These are phyloP conservation scores for Delphinella strobiligena DNA, from an alignment of 2,329 filamentous ascomycete genomes.

Conservation along the genomic window DNA sequence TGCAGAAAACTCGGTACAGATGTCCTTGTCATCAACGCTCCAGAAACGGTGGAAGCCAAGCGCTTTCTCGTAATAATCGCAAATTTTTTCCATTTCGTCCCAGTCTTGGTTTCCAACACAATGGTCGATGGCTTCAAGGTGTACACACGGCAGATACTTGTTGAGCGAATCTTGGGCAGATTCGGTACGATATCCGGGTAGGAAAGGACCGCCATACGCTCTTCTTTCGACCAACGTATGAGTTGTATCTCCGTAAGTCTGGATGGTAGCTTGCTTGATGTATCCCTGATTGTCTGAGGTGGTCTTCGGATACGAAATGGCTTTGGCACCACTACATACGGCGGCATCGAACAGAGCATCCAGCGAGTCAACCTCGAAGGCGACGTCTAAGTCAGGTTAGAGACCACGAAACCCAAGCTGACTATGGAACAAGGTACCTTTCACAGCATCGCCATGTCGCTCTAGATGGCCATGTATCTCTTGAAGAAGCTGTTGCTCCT, in stretches of 20 bases:
- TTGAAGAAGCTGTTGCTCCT: slow-evolving; percentile 53
- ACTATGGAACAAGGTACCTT: slow-evolving; percentile 28
- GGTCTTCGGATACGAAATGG: slow-evolving; percentile 49
- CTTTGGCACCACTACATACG: slow-evolving; percentile 49
- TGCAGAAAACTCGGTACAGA: slow-evolving; percentile 85
- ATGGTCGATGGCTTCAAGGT: slow-evolving; percentile 74
- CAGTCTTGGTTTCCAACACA: slow-evolving; percentile 96
- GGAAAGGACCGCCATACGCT: slow-evolving; percentile 62
- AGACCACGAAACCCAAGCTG: background rate
- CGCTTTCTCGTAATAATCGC: slow-evolving; percentile 69
- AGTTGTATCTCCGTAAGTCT: slow-evolving; percentile 89
- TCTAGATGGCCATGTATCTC: slow-evolving; percentile 77
- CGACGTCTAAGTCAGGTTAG: slow-evolving; percentile 49
- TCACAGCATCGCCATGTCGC: slow-evolving; percentile 83
- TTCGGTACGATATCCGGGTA: slow-evolving; percentile 65
- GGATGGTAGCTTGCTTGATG: slow-evolving; percentile 66
- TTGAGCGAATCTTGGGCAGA: slow-evolving; percentile 33
- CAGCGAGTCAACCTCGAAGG: slow-evolving; percentile 87
- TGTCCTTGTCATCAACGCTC: slow-evolving; percentile 87
- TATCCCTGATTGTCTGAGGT: slow-evolving; percentile 50
- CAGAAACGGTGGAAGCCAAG: slow-evolving; percentile 95
- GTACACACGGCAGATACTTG: slow-evolving; percentile 48
- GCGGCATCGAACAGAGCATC: slow-evolving; percentile 67
- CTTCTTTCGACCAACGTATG: slow-evolving; percentile 74
- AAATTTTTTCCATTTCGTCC: slow-evolving; percentile 65